A percentile compares a stretch with the other conserved stretches of the same genome.
These are phyloP conservation scores for Gossypium sturtianum DNA, from an alignment of 345 rosid genomes.

Conservation along the genomic window DNA sequence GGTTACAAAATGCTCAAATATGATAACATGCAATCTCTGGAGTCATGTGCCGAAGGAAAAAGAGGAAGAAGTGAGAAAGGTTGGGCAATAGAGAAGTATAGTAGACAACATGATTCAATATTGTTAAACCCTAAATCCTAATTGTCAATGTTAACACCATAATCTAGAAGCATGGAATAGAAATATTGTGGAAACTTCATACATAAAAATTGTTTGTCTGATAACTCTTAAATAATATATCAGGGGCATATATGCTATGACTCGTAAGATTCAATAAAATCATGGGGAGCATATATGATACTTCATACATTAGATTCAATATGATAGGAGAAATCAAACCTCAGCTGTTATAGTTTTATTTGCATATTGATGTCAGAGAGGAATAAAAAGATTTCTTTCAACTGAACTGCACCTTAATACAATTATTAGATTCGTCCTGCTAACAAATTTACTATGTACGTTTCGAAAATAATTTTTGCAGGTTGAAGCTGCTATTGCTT, in stretches of 20 bases:
- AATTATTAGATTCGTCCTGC: background rate
- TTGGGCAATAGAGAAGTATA: background rate
- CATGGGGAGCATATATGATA: background rate
- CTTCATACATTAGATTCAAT: background rate
- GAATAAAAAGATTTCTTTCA: background rate
- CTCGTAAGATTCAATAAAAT: background rate
- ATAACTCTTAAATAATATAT: background rate
- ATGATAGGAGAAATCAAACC: background rate
- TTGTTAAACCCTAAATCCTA: too few species aligned
- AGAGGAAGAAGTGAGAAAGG: background rate
- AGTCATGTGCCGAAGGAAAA: background rate
- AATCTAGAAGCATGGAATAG: background rate
- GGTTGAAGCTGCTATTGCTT: conserved; percentile 66
- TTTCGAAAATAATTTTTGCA: conserved; percentile 23
- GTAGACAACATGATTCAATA: background rate
- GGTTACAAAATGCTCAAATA: background rate
- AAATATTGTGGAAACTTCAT: background rate
- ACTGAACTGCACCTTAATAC: background rate
- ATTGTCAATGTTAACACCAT: background rate
- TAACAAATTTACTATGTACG: background rate
- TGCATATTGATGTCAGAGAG: background rate
- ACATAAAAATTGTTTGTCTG: background rate
- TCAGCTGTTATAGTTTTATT: background rate
- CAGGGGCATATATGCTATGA: conserved; percentile 3
- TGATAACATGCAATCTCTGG: background rate